A percentile compares a stretch with the other conserved stretches of the same genome.
phyloP scores from a whole-genome alignment of 169 alveolate species.

The Plasmodium cynomolgi region DNA sequence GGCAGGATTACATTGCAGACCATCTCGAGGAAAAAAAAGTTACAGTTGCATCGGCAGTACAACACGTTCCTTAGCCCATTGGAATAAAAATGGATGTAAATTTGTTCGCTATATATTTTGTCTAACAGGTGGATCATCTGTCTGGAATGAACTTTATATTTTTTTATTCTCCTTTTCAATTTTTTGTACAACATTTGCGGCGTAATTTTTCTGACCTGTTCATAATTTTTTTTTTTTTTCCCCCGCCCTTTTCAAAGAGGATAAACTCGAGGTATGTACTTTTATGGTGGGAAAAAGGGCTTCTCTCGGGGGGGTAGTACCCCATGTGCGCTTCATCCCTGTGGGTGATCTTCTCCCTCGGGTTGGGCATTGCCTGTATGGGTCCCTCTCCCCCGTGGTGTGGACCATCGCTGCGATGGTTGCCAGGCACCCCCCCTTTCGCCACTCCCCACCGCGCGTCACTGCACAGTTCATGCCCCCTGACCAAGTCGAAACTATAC shows the following conservation, averaged over 20 bases:
- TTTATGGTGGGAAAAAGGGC: conserved; percentile 6
- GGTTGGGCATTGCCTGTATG: not conserved
- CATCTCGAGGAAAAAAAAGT: conserved; percentile 22
- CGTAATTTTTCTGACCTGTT: not conserved
- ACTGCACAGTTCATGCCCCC: not conserved
- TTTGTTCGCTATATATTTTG: conserved; percentile 32
- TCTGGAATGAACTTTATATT: conserved; percentile 12
- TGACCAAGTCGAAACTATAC: not conserved
- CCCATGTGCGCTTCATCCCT: not conserved
- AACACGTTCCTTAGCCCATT: conserved; percentile 23
- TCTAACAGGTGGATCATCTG: conserved; percentile 24
- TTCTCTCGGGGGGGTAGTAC: not conserved
- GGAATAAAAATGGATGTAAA: conserved; percentile 50
- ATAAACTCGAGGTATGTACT: conserved; percentile 38
- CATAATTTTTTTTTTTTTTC: conserved; percentile 2
- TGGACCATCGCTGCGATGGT: not conserved
- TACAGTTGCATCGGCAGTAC: conserved; percentile 44
- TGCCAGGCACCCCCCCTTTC: not conserved
- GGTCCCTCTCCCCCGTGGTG: not conserved
- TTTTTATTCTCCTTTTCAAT: not conserved
- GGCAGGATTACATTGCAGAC: conserved; percentile 46
- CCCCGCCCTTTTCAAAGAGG: not conserved
- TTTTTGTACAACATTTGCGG: conserved; percentile 13
- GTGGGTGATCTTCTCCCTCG: not conserved
- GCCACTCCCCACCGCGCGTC: not conserved